Evolutionary conservation across 139 green algal genomes (phyloP).

Genomic region (Limnomonas spitsbergensis): DNA sequence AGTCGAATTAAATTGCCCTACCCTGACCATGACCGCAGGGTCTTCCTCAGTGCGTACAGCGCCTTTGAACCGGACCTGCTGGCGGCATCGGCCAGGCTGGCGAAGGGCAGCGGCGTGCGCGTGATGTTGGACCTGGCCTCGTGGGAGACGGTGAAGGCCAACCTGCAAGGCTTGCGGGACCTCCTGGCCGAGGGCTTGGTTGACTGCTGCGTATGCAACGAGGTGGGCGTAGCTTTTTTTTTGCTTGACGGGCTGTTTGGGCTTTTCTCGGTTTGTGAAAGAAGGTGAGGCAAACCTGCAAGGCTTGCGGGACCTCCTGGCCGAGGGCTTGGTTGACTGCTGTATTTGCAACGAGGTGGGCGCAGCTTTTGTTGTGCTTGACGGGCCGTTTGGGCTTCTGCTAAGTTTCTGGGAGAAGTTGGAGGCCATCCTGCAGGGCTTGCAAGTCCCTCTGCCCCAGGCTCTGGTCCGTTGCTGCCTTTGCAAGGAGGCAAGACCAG

Average conservation of each 20-base stretch:
- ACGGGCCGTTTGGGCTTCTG: no score
- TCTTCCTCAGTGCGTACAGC: constrained; percentile 39
- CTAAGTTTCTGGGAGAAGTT: no score
- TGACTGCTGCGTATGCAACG: constrained; percentile 59
- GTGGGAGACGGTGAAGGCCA: constrained; percentile 56
- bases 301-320: constrained; percentile 31
- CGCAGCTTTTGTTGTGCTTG: no score
- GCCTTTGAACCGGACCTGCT: constrained; percentile 38
- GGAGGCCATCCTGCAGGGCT: no score
- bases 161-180: constrained; percentile 19
- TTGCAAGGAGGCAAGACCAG: no score
- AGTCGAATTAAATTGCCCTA: no score
- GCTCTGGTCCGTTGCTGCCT: no score
- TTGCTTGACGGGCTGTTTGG: no score
- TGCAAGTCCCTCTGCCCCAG: no score
- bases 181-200: constrained; percentile 34
- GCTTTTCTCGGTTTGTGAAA: no score
- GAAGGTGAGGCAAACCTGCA: no score
- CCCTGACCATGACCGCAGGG: constrained; percentile 16
- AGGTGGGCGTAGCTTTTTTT: no score
- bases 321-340: constrained; percentile 23
- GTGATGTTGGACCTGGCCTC: constrained; percentile 58
- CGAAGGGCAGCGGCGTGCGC: background rate
- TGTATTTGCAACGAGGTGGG: constrained; percentile 64
- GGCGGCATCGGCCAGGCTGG: background rate